Evolutionary conservation across 768 basidiomycete species (phyloP).

Genomic region (Mycena indigotica): DNA sequence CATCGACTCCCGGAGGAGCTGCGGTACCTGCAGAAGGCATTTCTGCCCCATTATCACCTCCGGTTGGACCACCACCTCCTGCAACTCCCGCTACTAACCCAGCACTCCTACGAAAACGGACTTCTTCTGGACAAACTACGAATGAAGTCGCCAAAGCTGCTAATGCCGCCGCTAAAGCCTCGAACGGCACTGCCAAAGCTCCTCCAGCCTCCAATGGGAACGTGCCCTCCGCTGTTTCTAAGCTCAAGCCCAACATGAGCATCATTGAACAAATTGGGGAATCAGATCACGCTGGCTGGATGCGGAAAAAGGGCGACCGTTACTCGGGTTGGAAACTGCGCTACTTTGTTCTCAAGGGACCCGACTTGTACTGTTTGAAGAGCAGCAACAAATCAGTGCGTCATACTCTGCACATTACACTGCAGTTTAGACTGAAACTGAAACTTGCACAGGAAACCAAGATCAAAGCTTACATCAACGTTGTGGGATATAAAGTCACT

Average conservation of each 20-base stretch:
- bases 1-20: conserved; percentile 15
- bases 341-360: conserved; percentile 91
- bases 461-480: conserved; percentile 95
- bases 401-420: conserved; percentile 28
- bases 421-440: not conserved
- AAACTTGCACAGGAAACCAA: conserved; percentile 71
- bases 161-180: conserved; percentile 19
- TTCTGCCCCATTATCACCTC: not conserved
- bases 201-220: conserved; percentile 14
- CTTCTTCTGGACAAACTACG: conserved; percentile 35
- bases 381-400: conserved; percentile 62
- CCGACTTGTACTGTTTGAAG: conserved; percentile 85
- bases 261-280: conserved; percentile 90
- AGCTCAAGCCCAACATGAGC: conserved; percentile 62
- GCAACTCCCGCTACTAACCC: conserved; percentile 22
- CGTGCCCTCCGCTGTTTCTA: conserved; percentile 24
- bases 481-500: conserved; percentile 88
- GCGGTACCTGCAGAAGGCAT: not conserved
- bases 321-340: conserved; percentile 92
- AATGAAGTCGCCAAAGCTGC: conserved; percentile 16
- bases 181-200: conserved; percentile 11
- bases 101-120: conserved; percentile 59
- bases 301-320: conserved; percentile 93
- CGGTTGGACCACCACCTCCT: not conserved
- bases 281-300: conserved; percentile 89